phyloP scores from a whole-genome alignment of 345 rosid species.

The Gossypium thurberi region DNA sequence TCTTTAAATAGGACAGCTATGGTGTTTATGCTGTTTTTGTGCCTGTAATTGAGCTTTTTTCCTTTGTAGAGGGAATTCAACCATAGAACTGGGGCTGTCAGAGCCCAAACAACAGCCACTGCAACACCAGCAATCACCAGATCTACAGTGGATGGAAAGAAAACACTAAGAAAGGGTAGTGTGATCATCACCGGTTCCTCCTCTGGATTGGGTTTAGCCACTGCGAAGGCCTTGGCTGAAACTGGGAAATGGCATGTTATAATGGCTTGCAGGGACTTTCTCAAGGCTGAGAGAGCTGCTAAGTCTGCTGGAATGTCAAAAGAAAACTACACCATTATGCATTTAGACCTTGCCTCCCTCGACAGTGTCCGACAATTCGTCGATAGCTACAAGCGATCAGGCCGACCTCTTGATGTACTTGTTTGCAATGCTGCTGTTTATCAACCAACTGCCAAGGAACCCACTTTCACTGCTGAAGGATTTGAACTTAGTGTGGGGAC shows the following conservation, averaged over 20 bases:
- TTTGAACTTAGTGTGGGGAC: conserved; percentile 92
- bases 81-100: conserved; percentile 36
- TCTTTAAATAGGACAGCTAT: not conserved
- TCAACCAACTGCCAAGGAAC: conserved; percentile 84
- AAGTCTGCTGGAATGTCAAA: conserved; percentile 75
- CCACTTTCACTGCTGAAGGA: conserved; percentile 90
- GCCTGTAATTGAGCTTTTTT: not conserved
- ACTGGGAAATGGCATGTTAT: conserved; percentile 25
- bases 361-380: conserved; percentile 91
- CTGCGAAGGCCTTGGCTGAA: conserved; percentile 82
- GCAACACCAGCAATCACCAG: conserved; percentile 40
- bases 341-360: conserved; percentile 85
- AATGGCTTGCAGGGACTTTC: conserved; percentile 95
- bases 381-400: conserved; percentile 58
- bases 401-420: conserved; percentile 66
- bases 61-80: conserved; percentile 40
- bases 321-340: conserved; percentile 83
- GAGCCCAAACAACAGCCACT: conserved; percentile 60
- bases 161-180: conserved; percentile 65
- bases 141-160: conserved; percentile 52
- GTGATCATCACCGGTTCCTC: conserved; percentile 79
- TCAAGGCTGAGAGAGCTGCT: conserved; percentile 85
- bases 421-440: conserved; percentile 97
- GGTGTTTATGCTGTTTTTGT: not conserved
- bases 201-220: conserved; percentile 77